Conservation (phyloP, 1,139 yeast genomes). For the Wickerhamiella pararugosa region DNA sequence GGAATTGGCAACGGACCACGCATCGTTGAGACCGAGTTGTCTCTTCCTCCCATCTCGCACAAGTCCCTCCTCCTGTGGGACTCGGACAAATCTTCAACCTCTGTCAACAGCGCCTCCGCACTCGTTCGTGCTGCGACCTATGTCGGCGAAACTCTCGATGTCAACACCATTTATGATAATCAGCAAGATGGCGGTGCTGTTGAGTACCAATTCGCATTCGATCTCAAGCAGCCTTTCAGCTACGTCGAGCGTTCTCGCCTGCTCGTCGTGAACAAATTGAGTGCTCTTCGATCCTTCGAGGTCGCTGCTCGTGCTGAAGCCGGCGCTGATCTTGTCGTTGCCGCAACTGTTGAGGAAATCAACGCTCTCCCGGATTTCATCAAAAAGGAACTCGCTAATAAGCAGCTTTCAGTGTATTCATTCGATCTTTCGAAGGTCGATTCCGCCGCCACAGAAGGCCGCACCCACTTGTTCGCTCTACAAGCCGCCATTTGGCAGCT, state of each 20-base stretch:
- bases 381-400: constrained; percentile 40
- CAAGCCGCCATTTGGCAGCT: constrained; percentile 74
- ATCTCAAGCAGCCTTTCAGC: constrained; percentile 17
- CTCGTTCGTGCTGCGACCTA: constrained; percentile 53
- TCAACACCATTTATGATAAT: constrained; percentile 56
- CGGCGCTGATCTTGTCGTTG: constrained; percentile 42
- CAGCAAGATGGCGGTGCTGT: constrained; percentile 57
- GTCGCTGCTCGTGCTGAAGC: constrained; percentile 41
- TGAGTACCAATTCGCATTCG: constrained; percentile 53
- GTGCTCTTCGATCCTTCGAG: constrained; percentile 41
- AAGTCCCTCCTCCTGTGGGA: constrained; percentile 11
- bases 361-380: constrained; percentile 35
- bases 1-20: constrained; percentile 15
- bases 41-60: neutral
- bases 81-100: constrained; percentile 17
- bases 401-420: constrained; percentile 29
- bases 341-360: constrained; percentile 17
- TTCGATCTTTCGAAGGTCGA: constrained; percentile 45
- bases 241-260: constrained; percentile 34
- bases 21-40: constrained; percentile 30
- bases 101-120: constrained; percentile 1
- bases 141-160: constrained; percentile 40
- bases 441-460: constrained; percentile 54
- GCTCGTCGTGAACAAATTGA: constrained; percentile 44
- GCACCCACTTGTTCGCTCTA: constrained; percentile 56